Conservation (phyloP, 768 basidiomycete genomes). For the Leucocoprinus sp. region DNA sequence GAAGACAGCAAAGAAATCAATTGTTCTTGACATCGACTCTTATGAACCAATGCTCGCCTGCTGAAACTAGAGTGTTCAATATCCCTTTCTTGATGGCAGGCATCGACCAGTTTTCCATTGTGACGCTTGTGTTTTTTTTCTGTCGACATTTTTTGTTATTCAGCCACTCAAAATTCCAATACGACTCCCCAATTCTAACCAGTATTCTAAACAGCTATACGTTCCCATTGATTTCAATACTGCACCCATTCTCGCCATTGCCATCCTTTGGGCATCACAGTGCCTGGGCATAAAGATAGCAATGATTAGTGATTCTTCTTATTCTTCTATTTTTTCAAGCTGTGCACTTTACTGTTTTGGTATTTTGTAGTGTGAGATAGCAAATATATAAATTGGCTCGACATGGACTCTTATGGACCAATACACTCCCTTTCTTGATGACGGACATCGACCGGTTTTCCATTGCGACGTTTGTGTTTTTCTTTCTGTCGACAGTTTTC, state of each 20-base stretch:
- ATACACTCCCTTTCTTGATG: background rate
- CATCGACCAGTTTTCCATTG: conserved; percentile 21
- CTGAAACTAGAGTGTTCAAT: no score
- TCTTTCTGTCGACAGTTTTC: conserved; percentile 43
- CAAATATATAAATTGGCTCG: no score
- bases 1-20: no score
- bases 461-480: conserved; percentile 43
- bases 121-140: conserved; percentile 44
- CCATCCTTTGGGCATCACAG: conserved; percentile 46
- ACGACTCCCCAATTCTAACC: conserved; percentile 15
- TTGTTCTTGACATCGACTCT: no score
- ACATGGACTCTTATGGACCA: no score
- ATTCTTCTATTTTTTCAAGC: background rate
- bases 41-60: no score
- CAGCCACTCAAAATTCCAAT: conserved; percentile 28
- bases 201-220: conserved; percentile 20
- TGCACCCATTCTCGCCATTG: conserved; percentile 44
- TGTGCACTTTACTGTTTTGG: no score
- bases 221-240: conserved; percentile 44
- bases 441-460: conserved; percentile 8
- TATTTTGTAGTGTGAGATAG: no score
- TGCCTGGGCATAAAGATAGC: no score
- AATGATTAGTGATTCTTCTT: no score
- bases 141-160: conserved; percentile 47
- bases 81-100: background rate